Conservation (phyloP, 2,329 filamentous ascomycete species). For the Alternaria angustiovoidea region DNA sequence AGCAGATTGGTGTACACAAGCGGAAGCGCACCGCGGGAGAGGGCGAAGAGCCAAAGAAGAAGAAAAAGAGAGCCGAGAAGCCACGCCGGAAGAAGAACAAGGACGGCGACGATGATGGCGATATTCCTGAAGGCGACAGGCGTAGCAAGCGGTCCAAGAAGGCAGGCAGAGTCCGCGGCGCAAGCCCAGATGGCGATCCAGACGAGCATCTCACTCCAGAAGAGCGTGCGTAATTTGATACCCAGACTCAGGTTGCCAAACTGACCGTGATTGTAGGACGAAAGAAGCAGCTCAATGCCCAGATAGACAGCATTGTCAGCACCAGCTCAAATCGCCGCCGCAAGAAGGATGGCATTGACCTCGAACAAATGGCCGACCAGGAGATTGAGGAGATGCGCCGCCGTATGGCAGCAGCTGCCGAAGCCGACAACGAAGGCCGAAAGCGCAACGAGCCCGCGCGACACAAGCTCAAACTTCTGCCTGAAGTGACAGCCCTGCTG, state of each 20-base stretch:
- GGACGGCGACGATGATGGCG: slow-evolving; percentile 56
- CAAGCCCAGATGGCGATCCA: slow-evolving; percentile 66
- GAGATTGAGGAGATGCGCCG: slow-evolving; percentile 88
- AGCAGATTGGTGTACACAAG: slow-evolving; percentile 69
- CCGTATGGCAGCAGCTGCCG: slow-evolving; percentile 88
- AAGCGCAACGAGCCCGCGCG: slow-evolving; percentile 80
- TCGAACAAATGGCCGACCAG: slow-evolving; percentile 89
- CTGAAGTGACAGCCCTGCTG: slow-evolving; percentile 85
- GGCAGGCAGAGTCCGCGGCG: slow-evolving; percentile 47
- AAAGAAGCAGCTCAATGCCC: slow-evolving; percentile 81
- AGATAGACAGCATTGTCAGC: slow-evolving; percentile 88
- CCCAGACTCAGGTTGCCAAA: background rate
- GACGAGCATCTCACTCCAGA: slow-evolving; percentile 84
- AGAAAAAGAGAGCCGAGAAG: slow-evolving; percentile 70
- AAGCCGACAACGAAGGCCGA: slow-evolving; percentile 84
- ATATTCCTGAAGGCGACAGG: slow-evolving; percentile 63
- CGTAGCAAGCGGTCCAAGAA: slow-evolving; percentile 59
- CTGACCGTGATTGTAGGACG: slow-evolving; percentile 60
- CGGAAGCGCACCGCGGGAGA: slow-evolving; percentile 69
- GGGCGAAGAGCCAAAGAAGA: slow-evolving; percentile 70
- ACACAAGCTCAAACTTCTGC: slow-evolving; percentile 92
- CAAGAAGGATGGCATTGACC: slow-evolving; percentile 89
- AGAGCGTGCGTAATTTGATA: slow-evolving; percentile 67
- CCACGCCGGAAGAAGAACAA: slow-evolving; percentile 61
- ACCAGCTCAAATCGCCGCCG: slow-evolving; percentile 75